Base-by-base conservation (phyloP, 2,329 filamentous ascomycete species). In the Parafenestella ontariensis region DNA sequence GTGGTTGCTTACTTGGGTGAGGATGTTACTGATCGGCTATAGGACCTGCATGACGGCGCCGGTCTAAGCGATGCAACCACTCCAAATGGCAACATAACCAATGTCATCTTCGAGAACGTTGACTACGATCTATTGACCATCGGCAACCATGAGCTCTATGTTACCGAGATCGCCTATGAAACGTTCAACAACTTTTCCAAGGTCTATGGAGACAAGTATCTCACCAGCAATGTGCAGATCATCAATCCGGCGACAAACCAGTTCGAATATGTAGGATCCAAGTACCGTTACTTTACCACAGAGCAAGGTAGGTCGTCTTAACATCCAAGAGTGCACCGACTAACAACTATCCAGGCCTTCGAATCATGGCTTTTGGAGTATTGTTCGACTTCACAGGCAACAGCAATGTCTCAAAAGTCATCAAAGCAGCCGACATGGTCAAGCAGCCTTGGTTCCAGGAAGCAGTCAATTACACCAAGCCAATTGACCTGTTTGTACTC, bases 91-190 rank as follows among this genome's bases (percentile, higher is more conserved):
- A 73, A 78, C 36, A 59, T 85, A 20, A 84, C 83, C 1, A 83
- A 83, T 55, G 75, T 75, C 1, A 78, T 85, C 45, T 84, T 83
- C 59, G 75, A 82, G 63, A 79, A 81, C 15, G 59, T 83, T 26
- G 79, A 84, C 52, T 85, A 84, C 59, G 82, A 85, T 62, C 59
- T 85, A 21, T 71, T 85, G 36, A 81, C 81, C 2, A 82, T 84
- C 52, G 82, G 85, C 2, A 88, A 89, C 66, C 87, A 89, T 61
- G 87, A 89, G 73, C 80, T 89, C 6, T 88, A 89, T 65, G 79
- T 86, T 9, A 81, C 82, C 9, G 81, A 85, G 26, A 81, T 88
- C 46, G 82, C 87, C 1, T 87, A 87, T 56, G 82, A 88, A 64
- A 84, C 84, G 9, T 85, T 87, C 66, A 77, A 77, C 56, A 80